Conservation (phyloP, 345 rosid genomes). For the rapeseed (Brassica napus) region DNA sequence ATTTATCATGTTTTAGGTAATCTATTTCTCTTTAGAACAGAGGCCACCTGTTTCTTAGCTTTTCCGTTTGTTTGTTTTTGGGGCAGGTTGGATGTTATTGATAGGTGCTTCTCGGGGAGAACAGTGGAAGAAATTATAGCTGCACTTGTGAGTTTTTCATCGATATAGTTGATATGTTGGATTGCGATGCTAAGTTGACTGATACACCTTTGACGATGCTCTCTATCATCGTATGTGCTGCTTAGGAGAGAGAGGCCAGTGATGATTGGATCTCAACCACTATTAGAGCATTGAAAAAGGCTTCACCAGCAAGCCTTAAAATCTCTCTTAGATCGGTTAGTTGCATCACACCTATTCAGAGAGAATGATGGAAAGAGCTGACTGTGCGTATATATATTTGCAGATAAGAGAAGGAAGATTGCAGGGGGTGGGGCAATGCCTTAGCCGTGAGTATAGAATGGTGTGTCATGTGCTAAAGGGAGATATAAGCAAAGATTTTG, state of each 20-base stretch:
- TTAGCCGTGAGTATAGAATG: slow-evolving; percentile 80
- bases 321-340: slow-evolving; percentile 79
- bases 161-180: neutral
- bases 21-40: slow-evolving; percentile 8
- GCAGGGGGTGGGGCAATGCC: slow-evolving; percentile 82
- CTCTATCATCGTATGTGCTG: slow-evolving; percentile 16
- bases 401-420: slow-evolving; percentile 93
- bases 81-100: slow-evolving; percentile 71
- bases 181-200: neutral
- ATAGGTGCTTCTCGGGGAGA: slow-evolving; percentile 70
- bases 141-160: slow-evolving; percentile 64
- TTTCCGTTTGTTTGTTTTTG: slow-evolving; percentile 20
- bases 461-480: slow-evolving; percentile 79
- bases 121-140: slow-evolving; percentile 79
- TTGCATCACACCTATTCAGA: slow-evolving; percentile 1
- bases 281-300: slow-evolving; percentile 59
- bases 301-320: slow-evolving; percentile 90
- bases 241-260: slow-evolving; percentile 60
- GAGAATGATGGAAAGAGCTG: slow-evolving; percentile 4
- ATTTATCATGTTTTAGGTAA: neutral
- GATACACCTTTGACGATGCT: slow-evolving; percentile 7
- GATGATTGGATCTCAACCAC: slow-evolving; percentile 64
- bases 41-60: slow-evolving; percentile 5
- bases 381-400: slow-evolving; percentile 24
- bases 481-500: slow-evolving; percentile 80